phyloP scores from a whole-genome alignment of 805 yeast species.

The Saccharomycopsis olivae region DNA sequence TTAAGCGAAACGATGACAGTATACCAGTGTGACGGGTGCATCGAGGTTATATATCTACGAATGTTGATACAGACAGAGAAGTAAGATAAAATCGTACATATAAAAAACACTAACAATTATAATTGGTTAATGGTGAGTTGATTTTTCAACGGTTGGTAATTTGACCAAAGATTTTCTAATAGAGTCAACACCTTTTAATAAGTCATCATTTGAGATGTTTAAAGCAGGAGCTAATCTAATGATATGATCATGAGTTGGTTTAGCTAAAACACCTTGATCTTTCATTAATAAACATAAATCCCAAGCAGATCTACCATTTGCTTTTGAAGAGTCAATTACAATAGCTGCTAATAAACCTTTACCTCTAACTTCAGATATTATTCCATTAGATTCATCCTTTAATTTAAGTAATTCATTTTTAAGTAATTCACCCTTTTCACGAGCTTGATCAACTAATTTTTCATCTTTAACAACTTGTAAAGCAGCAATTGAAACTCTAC shows the following conservation, averaged over 20 bases:
- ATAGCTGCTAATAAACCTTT: slow-evolving; percentile 82
- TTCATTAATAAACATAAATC: slow-evolving; percentile 87
- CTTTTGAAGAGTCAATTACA: slow-evolving; percentile 75
- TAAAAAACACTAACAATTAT: too few relatives aligned
- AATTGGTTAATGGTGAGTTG: slow-evolving; percentile 31
- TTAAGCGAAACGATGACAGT: too few relatives aligned
- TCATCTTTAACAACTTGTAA: slow-evolving; percentile 84
- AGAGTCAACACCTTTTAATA: slow-evolving; percentile 67
- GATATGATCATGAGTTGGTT: slow-evolving; percentile 93
- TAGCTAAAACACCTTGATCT: slow-evolving; percentile 81
- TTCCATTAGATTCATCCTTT: slow-evolving; percentile 42
- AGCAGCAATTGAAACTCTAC: slow-evolving; percentile 89
- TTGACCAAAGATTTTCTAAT: slow-evolving; percentile 48
- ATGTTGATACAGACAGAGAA: too few relatives aligned
- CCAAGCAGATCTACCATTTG: slow-evolving; percentile 92
- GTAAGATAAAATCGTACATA: too few relatives aligned
- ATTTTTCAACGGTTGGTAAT: slow-evolving; percentile 43
- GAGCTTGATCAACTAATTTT: slow-evolving; percentile 69
- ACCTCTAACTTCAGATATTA: slow-evolving; percentile 61
- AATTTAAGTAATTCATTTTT: slow-evolving; percentile 46
- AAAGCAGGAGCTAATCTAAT: slow-evolving; percentile 95
- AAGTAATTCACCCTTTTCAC: slow-evolving; percentile 58
- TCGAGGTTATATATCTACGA: too few relatives aligned
- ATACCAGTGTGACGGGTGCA: too few relatives aligned
- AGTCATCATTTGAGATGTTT: slow-evolving; percentile 80